Evolutionary conservation across 257 asterid species (phyloP).

Genomic region (Prunella vulgaris): DNA sequence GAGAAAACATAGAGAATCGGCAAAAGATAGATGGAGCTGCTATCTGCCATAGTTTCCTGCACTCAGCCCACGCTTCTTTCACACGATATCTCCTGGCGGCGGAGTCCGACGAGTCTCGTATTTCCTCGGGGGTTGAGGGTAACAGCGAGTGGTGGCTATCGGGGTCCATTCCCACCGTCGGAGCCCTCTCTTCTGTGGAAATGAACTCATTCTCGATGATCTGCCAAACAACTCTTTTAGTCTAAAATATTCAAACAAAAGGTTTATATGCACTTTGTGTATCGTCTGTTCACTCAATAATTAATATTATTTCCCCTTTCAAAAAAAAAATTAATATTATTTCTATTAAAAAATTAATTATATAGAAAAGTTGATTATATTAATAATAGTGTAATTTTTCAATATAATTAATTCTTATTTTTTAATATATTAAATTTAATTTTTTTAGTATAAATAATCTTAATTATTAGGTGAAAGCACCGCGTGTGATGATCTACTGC

Average conservation of each 20-base stretch:
- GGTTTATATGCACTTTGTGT: too few relatives aligned
- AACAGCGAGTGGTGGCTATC: conserved; percentile 2
- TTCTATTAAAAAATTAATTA: too few relatives aligned
- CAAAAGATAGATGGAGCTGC: conserved; percentile 52
- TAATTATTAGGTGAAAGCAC: too few relatives aligned
- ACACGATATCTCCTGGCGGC: conserved; percentile 1
- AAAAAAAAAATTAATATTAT: too few relatives aligned
- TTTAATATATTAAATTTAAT: too few relatives aligned
- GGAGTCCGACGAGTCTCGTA: not conserved
- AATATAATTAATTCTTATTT: too few relatives aligned
- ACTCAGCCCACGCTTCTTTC: conserved; percentile 30
- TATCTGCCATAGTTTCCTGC: conserved; percentile 44
- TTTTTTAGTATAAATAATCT: too few relatives aligned
- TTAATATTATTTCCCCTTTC: too few relatives aligned
- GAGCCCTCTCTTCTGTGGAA: not conserved
- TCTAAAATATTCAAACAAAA: not conserved
- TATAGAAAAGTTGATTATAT: too few relatives aligned
- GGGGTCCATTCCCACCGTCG: not conserved
- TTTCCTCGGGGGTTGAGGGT: not conserved
- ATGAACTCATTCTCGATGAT: not conserved
- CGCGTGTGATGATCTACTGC: too few relatives aligned
- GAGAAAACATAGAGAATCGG: conserved; percentile 55
- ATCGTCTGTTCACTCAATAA: too few relatives aligned
- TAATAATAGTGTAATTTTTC: too few relatives aligned
- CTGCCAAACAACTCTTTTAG: not conserved